Conservation (phyloP, 345 rosid genomes). For the Euphorbia tirucalli region DNA sequence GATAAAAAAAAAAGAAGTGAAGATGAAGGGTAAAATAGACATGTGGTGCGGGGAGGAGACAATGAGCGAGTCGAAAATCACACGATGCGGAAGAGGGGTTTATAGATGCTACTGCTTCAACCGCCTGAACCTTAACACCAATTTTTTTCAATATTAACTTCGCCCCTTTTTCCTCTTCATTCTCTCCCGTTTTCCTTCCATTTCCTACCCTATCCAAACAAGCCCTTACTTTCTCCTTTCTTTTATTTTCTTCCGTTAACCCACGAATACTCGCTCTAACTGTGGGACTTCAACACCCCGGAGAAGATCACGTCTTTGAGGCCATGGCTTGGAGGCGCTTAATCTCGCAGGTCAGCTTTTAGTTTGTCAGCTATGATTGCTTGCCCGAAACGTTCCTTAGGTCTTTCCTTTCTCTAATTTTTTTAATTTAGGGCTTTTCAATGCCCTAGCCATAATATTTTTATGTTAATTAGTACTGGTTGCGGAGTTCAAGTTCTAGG, state of each 20-base stretch:
- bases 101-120: too few species aligned
- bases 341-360: slow-evolving; percentile 58
- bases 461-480: neutral
- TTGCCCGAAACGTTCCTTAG: neutral
- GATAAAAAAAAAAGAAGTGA: too few species aligned
- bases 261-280: neutral
- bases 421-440: slow-evolving; percentile 3
- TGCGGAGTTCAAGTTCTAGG: neutral
- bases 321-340: slow-evolving; percentile 92
- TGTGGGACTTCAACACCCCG: neutral
- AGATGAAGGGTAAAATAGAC: too few species aligned
- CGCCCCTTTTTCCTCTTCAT: neutral
- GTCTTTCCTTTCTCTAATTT: neutral
- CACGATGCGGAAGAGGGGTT: too few species aligned
- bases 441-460: slow-evolving; percentile 12
- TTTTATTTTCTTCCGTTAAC: neutral
- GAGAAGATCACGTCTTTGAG: slow-evolving; percentile 18
- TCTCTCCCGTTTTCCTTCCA: slow-evolving; percentile 1
- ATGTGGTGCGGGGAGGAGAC: too few species aligned
- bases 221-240: neutral
- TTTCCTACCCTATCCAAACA: slow-evolving; percentile 29
- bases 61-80: too few species aligned
- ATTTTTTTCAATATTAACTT: too few species aligned
- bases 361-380: neutral
- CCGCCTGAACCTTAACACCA: too few species aligned